Evolutionary conservation across 768 basidiomycete genomes (phyloP).

Genomic region (Leccinum variicolor): DNA sequence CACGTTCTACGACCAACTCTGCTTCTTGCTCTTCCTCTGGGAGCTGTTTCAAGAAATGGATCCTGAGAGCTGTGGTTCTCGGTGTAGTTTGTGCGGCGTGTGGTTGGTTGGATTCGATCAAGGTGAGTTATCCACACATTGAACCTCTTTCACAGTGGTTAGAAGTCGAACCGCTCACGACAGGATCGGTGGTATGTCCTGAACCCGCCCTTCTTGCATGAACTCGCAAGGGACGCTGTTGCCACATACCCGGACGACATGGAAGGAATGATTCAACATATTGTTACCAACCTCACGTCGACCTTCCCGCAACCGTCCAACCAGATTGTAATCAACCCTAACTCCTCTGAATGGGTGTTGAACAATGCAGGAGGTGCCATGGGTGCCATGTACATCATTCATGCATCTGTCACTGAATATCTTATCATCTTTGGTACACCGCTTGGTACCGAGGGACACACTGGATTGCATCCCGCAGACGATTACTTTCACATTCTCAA

Average conservation of each 20-base stretch:
- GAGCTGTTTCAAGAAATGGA: slow-evolving; percentile 32
- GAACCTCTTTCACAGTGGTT: neutral
- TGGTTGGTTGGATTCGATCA: slow-evolving; percentile 58
- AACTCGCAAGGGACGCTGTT: slow-evolving; percentile 73
- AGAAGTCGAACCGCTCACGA: neutral
- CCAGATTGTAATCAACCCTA: slow-evolving; percentile 46
- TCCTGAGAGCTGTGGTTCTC: slow-evolving; percentile 24
- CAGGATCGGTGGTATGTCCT: slow-evolving; percentile 89
- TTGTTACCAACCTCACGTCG: slow-evolving; percentile 73
- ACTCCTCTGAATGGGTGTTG: slow-evolving; percentile 86
- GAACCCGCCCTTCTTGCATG: slow-evolving; percentile 66
- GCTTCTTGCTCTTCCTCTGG: neutral
- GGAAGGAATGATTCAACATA: slow-evolving; percentile 72
- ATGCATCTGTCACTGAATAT: slow-evolving; percentile 96
- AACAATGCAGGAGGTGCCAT: slow-evolving; percentile 98
- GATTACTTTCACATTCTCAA: slow-evolving; percentile 96
- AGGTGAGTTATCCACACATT: slow-evolving; percentile 38
- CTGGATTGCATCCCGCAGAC: slow-evolving; percentile 91
- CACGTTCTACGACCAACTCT: neutral
- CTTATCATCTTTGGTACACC: slow-evolving; percentile 95
- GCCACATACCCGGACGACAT: slow-evolving; percentile 61
- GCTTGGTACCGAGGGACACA: slow-evolving; percentile 94
- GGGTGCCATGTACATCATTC: slow-evolving; percentile 98
- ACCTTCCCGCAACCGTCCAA: slow-evolving; percentile 62
- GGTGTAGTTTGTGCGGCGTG: slow-evolving; percentile 36